Base-by-base conservation (phyloP, 495 filamentous ascomycete genomes). In the Tuber aestivum region DNA sequence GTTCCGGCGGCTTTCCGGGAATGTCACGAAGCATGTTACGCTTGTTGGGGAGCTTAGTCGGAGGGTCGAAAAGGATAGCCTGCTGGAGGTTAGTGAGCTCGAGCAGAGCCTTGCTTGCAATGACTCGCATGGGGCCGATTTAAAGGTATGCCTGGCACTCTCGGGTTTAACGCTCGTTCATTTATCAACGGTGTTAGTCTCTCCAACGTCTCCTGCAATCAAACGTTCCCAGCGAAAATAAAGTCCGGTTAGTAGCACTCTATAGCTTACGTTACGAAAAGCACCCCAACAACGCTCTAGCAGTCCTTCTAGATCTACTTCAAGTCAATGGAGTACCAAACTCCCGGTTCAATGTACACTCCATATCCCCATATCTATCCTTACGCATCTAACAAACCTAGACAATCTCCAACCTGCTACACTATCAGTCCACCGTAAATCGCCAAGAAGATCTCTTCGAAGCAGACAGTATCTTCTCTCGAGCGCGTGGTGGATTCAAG, bases 11-110 rank as follows among this genome's bases (percentile, higher is more conserved):
- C 91, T 99, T 1, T 97, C 96, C 10, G 94, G 95, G 21, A 99
- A 98, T 81, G 95, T 99, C 70, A 97, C 93, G 87, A 99, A 99
- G 80, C 95, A 99, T 84, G 96, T 99, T 74, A 97, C 95, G 6
- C 85, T 99, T 69, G 95, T 99, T 41, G 92, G 93, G 2, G 95
- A 99, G 83, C 89, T 99, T 38, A 97, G 93, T 84, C 86, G 95
- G 50, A 89, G 91, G 61, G 94, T 98, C 32, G 92, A 90, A 5
- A 90, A 90, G 73, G 93, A 99, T 56, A 92, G 88, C 77, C 85
- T 99, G 12, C 87, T 99, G 16, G 95, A 98, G 84, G 92, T 97
- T 73, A 97, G 94, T 84, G 95, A 99, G 87, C 86, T 97, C 69
- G 95, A 99, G 85, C 95, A 99, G 83, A 97, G 93, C 84, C 86